phyloP scores from a whole-genome alignment of 768 basidiomycete species.

The Suillus clintonianus region DNA sequence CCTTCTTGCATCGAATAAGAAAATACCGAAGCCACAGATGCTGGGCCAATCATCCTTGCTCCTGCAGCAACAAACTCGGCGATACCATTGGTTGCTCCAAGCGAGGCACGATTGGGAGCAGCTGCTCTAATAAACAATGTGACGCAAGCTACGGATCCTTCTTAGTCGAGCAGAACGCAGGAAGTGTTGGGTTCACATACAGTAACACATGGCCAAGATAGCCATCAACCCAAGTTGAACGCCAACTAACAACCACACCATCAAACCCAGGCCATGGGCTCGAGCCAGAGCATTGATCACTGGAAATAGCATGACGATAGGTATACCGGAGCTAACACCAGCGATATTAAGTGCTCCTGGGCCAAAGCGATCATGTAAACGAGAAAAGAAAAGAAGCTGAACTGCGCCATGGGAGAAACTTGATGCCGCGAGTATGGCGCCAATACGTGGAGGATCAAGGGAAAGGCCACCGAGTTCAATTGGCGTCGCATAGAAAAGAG shows the following conservation, averaged over 20 bases:
- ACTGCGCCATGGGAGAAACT: slow-evolving; percentile 41
- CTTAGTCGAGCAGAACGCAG: background rate
- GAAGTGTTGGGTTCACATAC: background rate
- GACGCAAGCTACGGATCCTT: background rate
- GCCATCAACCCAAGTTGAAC: slow-evolving; percentile 42
- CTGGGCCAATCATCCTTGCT: background rate
- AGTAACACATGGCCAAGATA: background rate
- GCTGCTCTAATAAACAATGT: background rate
- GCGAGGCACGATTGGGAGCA: background rate
- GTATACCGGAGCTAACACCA: background rate
- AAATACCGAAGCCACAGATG: background rate
- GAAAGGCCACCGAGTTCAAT: slow-evolving; percentile 30
- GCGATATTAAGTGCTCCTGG: slow-evolving; percentile 21
- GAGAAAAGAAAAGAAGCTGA: slow-evolving; percentile 64
- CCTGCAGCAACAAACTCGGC: background rate
- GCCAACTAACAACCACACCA: slow-evolving; percentile 51
- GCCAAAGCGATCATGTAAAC: slow-evolving; percentile 55
- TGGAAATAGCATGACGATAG: background rate
- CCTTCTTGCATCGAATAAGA: background rate
- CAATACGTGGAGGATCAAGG: slow-evolving; percentile 31
- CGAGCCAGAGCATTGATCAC: background rate
- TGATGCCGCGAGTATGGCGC: slow-evolving; percentile 22
- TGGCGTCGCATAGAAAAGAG: slow-evolving; percentile 34
- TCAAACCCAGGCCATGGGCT: background rate
- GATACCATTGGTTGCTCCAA: background rate